Evolutionary conservation across 208 protist genomes (phyloP), one percentile per base, ranked within the genome.

Genomic region (Wallacemonas sp.): DNA sequence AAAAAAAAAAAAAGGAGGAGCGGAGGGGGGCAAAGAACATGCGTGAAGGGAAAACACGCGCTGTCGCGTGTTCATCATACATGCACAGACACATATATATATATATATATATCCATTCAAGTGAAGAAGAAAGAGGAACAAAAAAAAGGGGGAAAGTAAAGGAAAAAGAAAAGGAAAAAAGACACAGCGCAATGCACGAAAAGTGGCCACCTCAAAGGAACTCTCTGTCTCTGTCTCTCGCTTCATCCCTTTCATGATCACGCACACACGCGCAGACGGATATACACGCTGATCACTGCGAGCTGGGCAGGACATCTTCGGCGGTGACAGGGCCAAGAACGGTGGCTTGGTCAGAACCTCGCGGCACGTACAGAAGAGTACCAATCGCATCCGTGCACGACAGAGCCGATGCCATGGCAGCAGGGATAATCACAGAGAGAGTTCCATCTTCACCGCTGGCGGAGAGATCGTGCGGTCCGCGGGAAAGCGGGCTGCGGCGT

Each of bases 281-380:
- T n/a, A n/a, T n/a, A n/a, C n/a, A n/a, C n/a, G n/a, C n/a, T n/a
- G n/a, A n/a, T 54, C 22, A 58, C 51, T 58, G 34, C 17, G 38
- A 15, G 36, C 36, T 62, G 24, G 41, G 34, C 8, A 62, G 39
- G 5, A 49, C 56, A 24, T 49, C 56, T 14, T 49, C 56, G 4
- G 34, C 34, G 12, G 56, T 45, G 21, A 62, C 56, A 2, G 39
- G 41, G 11, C 56, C 56, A 4, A 62, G 34, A 33, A 62, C 56
- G 5, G 56, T 62, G 24, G 56, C 56, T 21, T 47, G 39, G 21
- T 49, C 39, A 5, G 39, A 49, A 14, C 56, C 56, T 0, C 56
- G 56, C 11, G 56, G 56, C 38, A 62, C 34, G 56, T 49, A 62
- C 34, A 62, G 56, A 6, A 62, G 56, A 33, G 56, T 62, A 22